A percentile compares a stretch with the other conserved stretches of the same genome.
Conservation (phyloP, 2,329 filamentous ascomycete genomes). For the Magnaporthales sp. region DNA sequence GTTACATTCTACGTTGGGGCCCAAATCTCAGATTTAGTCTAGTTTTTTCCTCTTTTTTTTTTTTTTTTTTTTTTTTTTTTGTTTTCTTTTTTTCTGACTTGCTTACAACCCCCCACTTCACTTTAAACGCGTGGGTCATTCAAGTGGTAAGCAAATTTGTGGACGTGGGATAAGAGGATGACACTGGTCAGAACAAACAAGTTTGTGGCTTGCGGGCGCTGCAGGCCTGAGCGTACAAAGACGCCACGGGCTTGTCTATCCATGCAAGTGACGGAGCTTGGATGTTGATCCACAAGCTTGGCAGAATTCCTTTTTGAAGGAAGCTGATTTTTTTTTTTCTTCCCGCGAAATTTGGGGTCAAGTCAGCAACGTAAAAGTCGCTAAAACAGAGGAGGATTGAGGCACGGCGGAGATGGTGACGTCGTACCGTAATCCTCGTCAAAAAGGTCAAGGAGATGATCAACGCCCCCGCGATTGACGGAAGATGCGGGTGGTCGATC, state of each 20-base stretch:
- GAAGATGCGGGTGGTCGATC: not conserved
- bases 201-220: not conserved
- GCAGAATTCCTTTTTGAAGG: not conserved
- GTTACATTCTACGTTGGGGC: not conserved
- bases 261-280: not conserved
- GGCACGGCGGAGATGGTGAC: not conserved
- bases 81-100: not conserved
- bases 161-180: not conserved
- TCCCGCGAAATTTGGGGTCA: not conserved
- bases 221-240: not conserved
- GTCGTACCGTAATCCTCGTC: not conserved
- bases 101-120: not conserved
- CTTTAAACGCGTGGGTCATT: not conserved
- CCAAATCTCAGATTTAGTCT: not conserved
- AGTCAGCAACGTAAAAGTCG: not conserved
- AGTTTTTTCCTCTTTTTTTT: not conserved
- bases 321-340: too few relatives aligned
- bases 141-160: not conserved
- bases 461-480: not conserved
- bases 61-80: not conserved
- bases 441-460: not conserved
- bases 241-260: not conserved
- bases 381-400: not conserved
- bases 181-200: not conserved
- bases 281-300: not conserved